Evolutionary conservation across 192 early-diverging fungal species (phyloP).

Genomic region (Linnemannia schmuckeri): DNA sequence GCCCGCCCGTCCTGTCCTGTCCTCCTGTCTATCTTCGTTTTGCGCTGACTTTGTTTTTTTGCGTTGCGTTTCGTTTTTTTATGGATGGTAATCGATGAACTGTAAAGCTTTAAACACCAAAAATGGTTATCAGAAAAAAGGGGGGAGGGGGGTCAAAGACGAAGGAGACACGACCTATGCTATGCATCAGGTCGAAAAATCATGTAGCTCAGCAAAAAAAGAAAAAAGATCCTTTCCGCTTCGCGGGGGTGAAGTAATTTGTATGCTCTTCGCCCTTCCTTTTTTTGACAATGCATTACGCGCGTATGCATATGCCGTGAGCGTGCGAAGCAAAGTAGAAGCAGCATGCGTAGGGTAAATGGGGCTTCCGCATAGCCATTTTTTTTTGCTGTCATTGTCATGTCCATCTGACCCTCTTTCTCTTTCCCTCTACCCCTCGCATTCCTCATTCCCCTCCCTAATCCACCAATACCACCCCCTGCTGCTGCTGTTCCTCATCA

Average conservation of each 20-base stretch:
- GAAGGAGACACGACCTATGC: neutral
- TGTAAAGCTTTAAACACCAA: neutral
- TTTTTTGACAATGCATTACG: constrained; percentile 1
- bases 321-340: neutral
- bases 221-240: neutral
- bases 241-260: neutral
- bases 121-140: neutral
- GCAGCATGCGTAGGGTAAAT: neutral
- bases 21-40: no score
- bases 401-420: neutral
- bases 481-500: no score
- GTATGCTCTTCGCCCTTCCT: neutral
- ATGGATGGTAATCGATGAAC: neutral
- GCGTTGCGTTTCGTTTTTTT: neutral
- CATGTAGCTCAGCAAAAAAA: neutral
- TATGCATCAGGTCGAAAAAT: neutral
- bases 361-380: neutral
- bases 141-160: neutral
- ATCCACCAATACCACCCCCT: no score
- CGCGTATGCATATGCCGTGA: neutral
- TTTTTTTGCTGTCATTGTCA: neutral
- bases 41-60: neutral
- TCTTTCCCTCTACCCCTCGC: neutral
- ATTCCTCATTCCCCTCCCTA: neutral
- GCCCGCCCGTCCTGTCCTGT: no score